phyloP scores from a whole-genome alignment of 495 filamentous ascomycete species.

The Poronia punctata region DNA sequence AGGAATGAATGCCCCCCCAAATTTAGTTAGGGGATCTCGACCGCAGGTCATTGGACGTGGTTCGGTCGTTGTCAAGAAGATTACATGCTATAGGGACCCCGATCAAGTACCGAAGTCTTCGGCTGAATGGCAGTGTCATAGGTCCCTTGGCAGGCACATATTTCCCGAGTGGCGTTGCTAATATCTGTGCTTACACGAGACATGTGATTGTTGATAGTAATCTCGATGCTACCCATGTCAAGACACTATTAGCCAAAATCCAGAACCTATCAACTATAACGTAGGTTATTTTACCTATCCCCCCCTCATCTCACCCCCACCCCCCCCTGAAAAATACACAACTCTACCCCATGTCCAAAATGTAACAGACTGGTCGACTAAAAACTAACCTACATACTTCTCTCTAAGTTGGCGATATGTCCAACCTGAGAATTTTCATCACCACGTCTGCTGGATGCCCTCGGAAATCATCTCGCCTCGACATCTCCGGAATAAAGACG shows the following conservation, averaged over 20 bases:
- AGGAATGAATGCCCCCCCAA: neutral
- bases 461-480: constrained; percentile 13
- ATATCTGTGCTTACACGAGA: constrained; percentile 19
- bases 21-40: constrained; percentile 17
- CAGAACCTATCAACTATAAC: constrained; percentile 18
- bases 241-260: constrained; percentile 12
- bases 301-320: too few species aligned
- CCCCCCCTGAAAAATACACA: too few species aligned
- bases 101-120: constrained; percentile 19
- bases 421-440: constrained; percentile 3
- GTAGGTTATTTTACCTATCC: constrained; percentile 6
- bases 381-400: too few species aligned
- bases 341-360: too few species aligned
- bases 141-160: constrained; percentile 6
- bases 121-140: constrained; percentile 16
- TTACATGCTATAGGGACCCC: constrained; percentile 22
- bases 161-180: constrained; percentile 10
- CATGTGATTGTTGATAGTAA: constrained; percentile 17
- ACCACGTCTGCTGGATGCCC: constrained; percentile 13
- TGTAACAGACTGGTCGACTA: too few species aligned
- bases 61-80: constrained; percentile 15
- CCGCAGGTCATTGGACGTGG: constrained; percentile 10
- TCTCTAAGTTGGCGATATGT: constrained; percentile 25
- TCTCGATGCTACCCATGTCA: constrained; percentile 15
- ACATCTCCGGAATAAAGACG: constrained; percentile 2